A percentile compares a stretch with the other conserved stretches of the same genome.
phyloP scores from a whole-genome alignment of 1,139 yeast genomes.

The Hyphopichia wangnamkhiaoensis region DNA sequence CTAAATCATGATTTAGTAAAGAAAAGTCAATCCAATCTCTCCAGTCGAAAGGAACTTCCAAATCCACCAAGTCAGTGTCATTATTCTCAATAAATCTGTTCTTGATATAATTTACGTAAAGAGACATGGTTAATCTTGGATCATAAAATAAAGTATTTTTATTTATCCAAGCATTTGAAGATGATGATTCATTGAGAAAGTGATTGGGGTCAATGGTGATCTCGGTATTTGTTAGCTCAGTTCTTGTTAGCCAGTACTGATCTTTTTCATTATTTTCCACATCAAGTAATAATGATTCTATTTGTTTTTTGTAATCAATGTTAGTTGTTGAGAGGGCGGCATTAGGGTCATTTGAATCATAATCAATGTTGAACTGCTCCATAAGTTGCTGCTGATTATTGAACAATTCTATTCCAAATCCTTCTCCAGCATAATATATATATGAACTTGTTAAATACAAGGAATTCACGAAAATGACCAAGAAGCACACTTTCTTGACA shows the following conservation, averaged over 20 bases:
- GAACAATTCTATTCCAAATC: conserved; percentile 1
- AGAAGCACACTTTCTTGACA: conserved; percentile 3
- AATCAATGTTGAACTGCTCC: conserved; percentile 10
- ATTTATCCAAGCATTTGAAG: conserved; percentile 17
- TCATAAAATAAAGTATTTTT: conserved; percentile 30
- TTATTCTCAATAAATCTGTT: conserved; percentile 8
- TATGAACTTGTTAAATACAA: conserved; percentile 1
- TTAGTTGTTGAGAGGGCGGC: conserved; percentile 4
- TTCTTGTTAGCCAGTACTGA: conserved; percentile 26
- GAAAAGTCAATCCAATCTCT: conserved; percentile 30
- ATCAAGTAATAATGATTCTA: conserved; percentile 14
- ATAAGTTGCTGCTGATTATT: conserved; percentile 3
- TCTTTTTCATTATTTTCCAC: conserved; percentile 17
- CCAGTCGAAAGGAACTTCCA: conserved; percentile 31
- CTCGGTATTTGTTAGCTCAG: conserved; percentile 19
- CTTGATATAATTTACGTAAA: conserved; percentile 31
- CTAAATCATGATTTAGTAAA: conserved; percentile 18
- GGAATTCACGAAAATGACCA: not conserved
- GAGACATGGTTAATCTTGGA: conserved; percentile 40
- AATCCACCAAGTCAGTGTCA: conserved; percentile 7
- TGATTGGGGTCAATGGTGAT: conserved; percentile 17
- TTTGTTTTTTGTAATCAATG: conserved; percentile 13
- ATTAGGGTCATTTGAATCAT: conserved; percentile 1
- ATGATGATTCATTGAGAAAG: conserved; percentile 13
- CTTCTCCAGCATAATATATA: conserved; percentile 2